A percentile compares a stretch with the other conserved stretches of the same genome.
Conservation (phyloP, 1,139 yeast species). For the Yamadazyma diddensiae region DNA sequence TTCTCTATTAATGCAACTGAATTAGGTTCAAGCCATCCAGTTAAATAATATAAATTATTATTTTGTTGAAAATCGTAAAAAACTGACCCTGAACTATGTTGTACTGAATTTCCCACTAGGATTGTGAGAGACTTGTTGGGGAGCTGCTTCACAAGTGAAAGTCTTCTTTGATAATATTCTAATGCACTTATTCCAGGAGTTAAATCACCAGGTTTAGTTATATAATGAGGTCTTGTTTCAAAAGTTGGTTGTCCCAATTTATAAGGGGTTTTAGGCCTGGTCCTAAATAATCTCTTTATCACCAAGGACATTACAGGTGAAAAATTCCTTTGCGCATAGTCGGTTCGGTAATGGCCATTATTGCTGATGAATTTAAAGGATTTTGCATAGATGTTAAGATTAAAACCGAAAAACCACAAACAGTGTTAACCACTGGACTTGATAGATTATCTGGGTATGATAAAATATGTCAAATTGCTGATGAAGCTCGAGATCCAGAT, state of each 20-base stretch:
- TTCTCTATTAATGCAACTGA: conserved; percentile 76
- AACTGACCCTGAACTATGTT: conserved; percentile 85
- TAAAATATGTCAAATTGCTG: neutral
- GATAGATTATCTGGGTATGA: conserved; percentile 29
- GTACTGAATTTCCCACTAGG: conserved; percentile 66
- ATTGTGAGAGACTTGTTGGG: conserved; percentile 71
- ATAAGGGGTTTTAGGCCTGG: conserved; percentile 20
- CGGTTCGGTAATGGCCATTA: conserved; percentile 12
- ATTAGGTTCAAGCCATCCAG: conserved; percentile 94
- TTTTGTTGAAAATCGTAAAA: conserved; percentile 91
- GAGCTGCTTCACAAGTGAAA: conserved; percentile 51
- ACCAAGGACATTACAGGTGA: conserved; percentile 3
- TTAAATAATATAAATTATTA: conserved; percentile 78
- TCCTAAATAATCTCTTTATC: conserved; percentile 7
- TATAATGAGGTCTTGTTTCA: conserved; percentile 77
- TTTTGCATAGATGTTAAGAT: conserved; percentile 15
- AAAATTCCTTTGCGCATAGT: conserved; percentile 1
- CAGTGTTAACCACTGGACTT: conserved; percentile 24
- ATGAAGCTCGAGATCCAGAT: neutral
- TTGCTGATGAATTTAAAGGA: conserved; percentile 23
- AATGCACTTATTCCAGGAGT: conserved; percentile 86
- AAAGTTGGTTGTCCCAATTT: conserved; percentile 80
- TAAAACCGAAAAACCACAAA: conserved; percentile 5
- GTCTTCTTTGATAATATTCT: conserved; percentile 76
- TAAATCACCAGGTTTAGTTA: conserved; percentile 70